Conservation (phyloP, 129 eudicot genomes). For the Kitagawia praeruptora region DNA sequence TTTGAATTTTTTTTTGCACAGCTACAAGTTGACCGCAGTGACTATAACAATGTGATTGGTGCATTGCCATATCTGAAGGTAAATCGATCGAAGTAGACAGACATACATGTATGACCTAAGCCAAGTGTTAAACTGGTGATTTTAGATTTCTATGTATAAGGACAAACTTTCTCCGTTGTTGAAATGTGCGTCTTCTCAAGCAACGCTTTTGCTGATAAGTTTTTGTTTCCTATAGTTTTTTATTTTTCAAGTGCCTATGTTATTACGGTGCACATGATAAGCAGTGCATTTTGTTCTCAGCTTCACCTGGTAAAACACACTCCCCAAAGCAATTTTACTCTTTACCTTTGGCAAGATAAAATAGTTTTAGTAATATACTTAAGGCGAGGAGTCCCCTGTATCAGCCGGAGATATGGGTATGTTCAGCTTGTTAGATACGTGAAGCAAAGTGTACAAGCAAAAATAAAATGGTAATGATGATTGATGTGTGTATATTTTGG, state of each 20-base stretch:
- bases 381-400: neutral
- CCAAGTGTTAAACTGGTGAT: neutral
- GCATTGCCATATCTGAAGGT: slow-evolving; percentile 96
- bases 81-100: slow-evolving; percentile 36
- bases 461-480: too few species aligned
- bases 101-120: neutral
- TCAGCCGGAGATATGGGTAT: neutral
- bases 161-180: neutral
- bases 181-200: neutral
- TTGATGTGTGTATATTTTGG: too few species aligned
- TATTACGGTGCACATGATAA: neutral
- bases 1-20: slow-evolving; percentile 18
- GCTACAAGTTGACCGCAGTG: slow-evolving; percentile 89
- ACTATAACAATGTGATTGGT: slow-evolving; percentile 89
- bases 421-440: too few species aligned
- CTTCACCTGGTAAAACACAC: neutral
- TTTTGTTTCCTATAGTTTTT: neutral
- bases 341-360: neutral
- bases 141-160: neutral
- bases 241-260: neutral
- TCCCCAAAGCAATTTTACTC: neutral
- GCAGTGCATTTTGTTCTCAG: neutral
- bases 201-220: neutral
- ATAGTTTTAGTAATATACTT: neutral
- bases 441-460: too few species aligned